Base-by-base conservation (phyloP, 2,329 filamentous ascomycete species). In the Sphaerulina populicola region DNA sequence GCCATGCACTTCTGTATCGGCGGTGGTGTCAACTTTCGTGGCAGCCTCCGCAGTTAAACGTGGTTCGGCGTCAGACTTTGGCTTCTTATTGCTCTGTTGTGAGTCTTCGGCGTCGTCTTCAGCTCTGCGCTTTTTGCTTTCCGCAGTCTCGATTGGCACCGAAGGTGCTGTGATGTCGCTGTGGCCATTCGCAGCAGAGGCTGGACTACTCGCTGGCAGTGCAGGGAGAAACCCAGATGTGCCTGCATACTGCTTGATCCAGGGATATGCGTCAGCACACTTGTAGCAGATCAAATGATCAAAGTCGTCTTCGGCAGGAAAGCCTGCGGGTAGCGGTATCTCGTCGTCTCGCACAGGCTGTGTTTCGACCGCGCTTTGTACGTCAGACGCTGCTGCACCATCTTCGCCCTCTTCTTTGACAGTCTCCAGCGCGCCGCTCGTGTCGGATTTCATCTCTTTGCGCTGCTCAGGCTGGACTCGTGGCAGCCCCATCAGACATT, bases 251-350 rank as follows among this genome's bases (percentile, higher is more conserved):
- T 77, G 76, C 71, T 91, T 94, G 67, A 97, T 84, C 93, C 93
- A 98, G 0, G 89, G 87, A 60, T 89, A 81, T 1, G 88, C 81
- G 37, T 90, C 82, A 11, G 94, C 78, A 61, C 93, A 98, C 66
- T 94, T 94, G 74, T 93, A 95, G 73, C 93, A 98, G 35, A 98
- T 78, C 63, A 97, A 85, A 27, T 84, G 81, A 47, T 94, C 88
- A 58, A 98, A 98, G 29, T 85, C 82, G 27, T 95, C 88, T 62
- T 97, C 91, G 0, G 78, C 76, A 0, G 93, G 93, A 60, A 98
- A 98, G 1, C 88, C 88, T 0, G 85, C 81, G 0, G 91, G 91
- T 49, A 88, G 74, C 0, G 88, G 86, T 0, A 79, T 69, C 27
- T 80, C 78, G 1, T 80, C 78, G 1, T 77, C 75, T 4, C 74